phyloP scores from a whole-genome alignment of 306 rosid genomes.

The Astragalus membranaceus region DNA sequence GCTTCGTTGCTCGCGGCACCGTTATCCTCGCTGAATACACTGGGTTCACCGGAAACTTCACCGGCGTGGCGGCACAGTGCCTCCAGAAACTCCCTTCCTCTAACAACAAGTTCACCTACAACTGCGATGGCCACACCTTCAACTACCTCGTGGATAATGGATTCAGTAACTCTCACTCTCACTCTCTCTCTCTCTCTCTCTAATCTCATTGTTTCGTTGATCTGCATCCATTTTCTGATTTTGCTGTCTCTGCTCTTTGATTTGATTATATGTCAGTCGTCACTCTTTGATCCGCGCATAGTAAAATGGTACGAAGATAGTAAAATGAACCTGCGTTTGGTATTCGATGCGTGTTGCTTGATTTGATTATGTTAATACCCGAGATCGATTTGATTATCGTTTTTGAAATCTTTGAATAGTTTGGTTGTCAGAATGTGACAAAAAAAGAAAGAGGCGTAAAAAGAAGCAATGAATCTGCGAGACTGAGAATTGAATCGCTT shows the following conservation, averaged over 20 bases:
- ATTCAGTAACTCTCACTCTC: conserved; percentile 47
- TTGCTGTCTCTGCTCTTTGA: not conserved
- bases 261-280: not conserved
- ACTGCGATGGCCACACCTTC: conserved; percentile 94
- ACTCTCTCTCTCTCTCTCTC: not conserved
- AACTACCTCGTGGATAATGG: conserved; percentile 86
- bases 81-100: conserved; percentile 87
- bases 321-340: not conserved
- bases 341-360: not conserved
- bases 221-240: not conserved
- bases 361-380: conserved; percentile 6
- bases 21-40: conserved; percentile 78
- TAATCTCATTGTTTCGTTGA: conserved; percentile 7
- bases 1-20: conserved; percentile 85
- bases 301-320: not conserved
- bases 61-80: conserved; percentile 73
- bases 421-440: not conserved
- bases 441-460: not conserved
- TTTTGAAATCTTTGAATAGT: not conserved
- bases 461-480: not conserved
- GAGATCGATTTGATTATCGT: not conserved
- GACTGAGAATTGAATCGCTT: not conserved
- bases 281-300: conserved; percentile 23
- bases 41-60: conserved; percentile 86
- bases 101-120: conserved; percentile 79